phyloP scores from a whole-genome alignment of 768 basidiomycete genomes.

The Pulveroboletus sp. region DNA sequence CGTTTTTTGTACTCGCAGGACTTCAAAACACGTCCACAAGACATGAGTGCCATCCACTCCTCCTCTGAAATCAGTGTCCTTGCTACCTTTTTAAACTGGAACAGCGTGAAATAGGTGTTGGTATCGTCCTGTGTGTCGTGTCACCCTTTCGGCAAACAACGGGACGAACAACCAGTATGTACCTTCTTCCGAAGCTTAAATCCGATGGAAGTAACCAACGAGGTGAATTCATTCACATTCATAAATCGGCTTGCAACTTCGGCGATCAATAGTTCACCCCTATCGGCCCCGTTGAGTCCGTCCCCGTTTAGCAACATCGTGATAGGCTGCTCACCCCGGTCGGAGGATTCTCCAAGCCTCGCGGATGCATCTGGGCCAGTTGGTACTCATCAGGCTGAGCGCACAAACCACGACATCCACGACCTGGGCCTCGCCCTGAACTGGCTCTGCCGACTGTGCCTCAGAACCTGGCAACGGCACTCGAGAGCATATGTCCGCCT shows the following conservation, averaged over 20 bases:
- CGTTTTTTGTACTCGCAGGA: constrained; percentile 92
- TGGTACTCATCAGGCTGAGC: constrained; percentile 93
- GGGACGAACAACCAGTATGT: constrained; percentile 1
- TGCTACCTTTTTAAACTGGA: constrained; percentile 69
- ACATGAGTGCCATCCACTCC: constrained; percentile 56
- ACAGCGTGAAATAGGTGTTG: constrained; percentile 82
- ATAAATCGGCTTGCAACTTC: constrained; percentile 86
- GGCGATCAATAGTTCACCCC: constrained; percentile 81
- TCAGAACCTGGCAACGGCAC: constrained; percentile 86
- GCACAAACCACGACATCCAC: constrained; percentile 93
- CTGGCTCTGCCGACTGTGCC: constrained; percentile 35
- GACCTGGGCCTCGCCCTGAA: constrained; percentile 61
- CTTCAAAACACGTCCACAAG: constrained; percentile 59
- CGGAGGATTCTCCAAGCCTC: constrained; percentile 89
- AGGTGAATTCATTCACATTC: constrained; percentile 60
- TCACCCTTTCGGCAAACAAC: constrained; percentile 1
- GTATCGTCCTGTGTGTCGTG: constrained; percentile 55
- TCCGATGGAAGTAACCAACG: constrained; percentile 61
- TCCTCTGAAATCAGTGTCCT: constrained; percentile 45
- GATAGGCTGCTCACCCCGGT: constrained; percentile 53
- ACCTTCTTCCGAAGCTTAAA: constrained; percentile 74
- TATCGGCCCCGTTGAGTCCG: constrained; percentile 28
- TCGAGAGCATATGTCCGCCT: constrained; percentile 80
- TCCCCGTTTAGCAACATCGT: constrained; percentile 1
- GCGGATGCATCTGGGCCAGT: constrained; percentile 88